These are phyloP conservation scores for Fonsecaea multimorphosa DNA, from an alignment of 2,329 filamentous ascomycete genomes.

Conservation along the genomic window DNA sequence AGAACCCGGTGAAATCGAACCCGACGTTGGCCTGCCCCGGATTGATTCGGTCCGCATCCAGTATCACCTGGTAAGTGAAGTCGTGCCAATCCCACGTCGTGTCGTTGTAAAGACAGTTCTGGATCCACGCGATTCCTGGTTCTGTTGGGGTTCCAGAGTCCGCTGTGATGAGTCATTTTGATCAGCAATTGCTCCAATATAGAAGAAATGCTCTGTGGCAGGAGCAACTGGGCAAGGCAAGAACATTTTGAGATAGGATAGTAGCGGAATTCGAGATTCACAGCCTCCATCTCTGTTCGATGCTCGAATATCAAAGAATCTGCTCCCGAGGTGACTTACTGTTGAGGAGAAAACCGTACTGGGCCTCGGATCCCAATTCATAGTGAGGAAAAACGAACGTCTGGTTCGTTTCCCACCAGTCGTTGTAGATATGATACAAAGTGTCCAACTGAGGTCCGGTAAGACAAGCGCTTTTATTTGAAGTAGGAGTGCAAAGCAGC, in stretches of 20 bases:
- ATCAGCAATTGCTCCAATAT: not conserved
- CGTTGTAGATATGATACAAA: conserved; percentile 1
- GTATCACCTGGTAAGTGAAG: conserved; percentile 12
- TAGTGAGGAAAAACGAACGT: not conserved
- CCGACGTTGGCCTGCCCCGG: conserved; percentile 52
- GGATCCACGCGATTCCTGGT: conserved; percentile 49
- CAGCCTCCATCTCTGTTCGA: not conserved
- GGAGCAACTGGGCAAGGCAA: not conserved
- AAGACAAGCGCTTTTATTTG: conserved; percentile 3
- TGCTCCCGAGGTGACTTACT: not conserved
- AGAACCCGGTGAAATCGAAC: conserved; percentile 56
- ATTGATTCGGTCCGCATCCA: conserved; percentile 44
- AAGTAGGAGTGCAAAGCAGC: not conserved
- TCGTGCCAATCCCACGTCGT: conserved; percentile 43
- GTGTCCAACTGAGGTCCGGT: not conserved
- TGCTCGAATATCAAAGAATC: not conserved
- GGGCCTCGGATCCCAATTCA: not conserved
- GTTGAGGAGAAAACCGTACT: not conserved
- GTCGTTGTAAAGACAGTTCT: conserved; percentile 52
- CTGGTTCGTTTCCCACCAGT: conserved; percentile 8
- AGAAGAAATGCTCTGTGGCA: not conserved
- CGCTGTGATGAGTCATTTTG: not conserved
- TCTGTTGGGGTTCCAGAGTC: not conserved
- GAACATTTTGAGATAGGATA: not conserved
- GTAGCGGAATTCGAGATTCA: not conserved